A percentile compares a stretch with the other conserved stretches of the same genome.
phyloP scores from a whole-genome alignment of 805 yeast genomes.

The Myxozyma vanderwaltii region DNA sequence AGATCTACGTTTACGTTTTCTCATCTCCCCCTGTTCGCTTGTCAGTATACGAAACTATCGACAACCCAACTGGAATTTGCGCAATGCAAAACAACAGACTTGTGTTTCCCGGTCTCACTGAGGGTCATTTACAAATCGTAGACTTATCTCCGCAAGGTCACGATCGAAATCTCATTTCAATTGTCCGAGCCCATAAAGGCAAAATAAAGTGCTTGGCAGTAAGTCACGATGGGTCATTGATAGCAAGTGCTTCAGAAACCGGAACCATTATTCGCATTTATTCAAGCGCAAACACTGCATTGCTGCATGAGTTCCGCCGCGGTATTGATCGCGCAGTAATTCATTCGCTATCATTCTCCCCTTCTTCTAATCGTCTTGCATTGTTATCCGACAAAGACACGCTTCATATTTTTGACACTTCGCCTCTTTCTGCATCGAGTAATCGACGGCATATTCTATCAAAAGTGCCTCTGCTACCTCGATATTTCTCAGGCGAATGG shows the following conservation, averaged over 20 bases:
- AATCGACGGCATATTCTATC: conserved; percentile 66
- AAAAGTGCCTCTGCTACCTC: conserved; percentile 65
- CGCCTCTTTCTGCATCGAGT: conserved; percentile 34
- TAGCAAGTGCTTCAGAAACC: conserved; percentile 79
- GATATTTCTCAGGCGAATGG: conserved; percentile 84
- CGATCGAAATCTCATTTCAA: conserved; percentile 63
- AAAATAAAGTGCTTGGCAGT: conserved; percentile 63
- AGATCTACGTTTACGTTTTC: conserved; percentile 76
- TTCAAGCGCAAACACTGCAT: conserved; percentile 65
- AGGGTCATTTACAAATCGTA: conserved; percentile 79
- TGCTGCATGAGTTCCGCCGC: conserved; percentile 82
- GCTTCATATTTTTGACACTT: conserved; percentile 76
- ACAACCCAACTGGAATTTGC: conserved; percentile 65
- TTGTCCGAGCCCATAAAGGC: conserved; percentile 77
- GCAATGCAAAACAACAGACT: conserved; percentile 57
- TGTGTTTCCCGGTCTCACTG: conserved; percentile 75
- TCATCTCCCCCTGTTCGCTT: conserved; percentile 74
- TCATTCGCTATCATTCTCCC: conserved; percentile 81
- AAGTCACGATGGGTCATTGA: conserved; percentile 62
- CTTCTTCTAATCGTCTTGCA: conserved; percentile 73
- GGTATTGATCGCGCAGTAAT: conserved; percentile 85
- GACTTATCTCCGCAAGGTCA: conserved; percentile 69
- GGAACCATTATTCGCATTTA: conserved; percentile 81
- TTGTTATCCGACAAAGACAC: conserved; percentile 88
- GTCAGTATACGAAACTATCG: conserved; percentile 63